Percentiles rank a stretch among this genome's conserved stretches.
These are phyloP conservation scores for Polytrichum commune DNA, from an alignment of 225 moss, liverwort and hornwort genomes.

Conservation along the genomic window DNA sequence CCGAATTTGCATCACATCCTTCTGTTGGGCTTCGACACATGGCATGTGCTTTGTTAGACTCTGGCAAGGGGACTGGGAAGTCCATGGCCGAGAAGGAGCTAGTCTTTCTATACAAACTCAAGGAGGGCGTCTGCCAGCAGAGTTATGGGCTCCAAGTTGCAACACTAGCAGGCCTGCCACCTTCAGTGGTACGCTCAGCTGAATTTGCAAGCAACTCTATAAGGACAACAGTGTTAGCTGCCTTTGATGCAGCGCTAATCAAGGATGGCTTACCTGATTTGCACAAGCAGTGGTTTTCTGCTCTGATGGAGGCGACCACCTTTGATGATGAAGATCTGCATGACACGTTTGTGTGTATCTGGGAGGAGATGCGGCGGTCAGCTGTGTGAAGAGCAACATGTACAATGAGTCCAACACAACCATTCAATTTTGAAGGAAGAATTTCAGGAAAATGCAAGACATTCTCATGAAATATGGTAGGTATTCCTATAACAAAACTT, in stretches of 20 bases:
- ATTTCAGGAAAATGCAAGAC: no score
- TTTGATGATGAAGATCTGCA: slow-evolving; percentile 37
- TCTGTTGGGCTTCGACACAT: slow-evolving; percentile 73
- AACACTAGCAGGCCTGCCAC: slow-evolving; percentile 73
- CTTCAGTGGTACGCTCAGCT: slow-evolving; percentile 62
- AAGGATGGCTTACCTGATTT: slow-evolving; percentile 51
- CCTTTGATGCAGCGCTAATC: slow-evolving; percentile 46
- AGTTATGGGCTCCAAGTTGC: slow-evolving; percentile 95
- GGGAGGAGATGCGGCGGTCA: slow-evolving; percentile 55
- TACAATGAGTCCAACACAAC: no score
- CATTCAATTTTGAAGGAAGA: no score
- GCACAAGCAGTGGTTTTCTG: slow-evolving; percentile 52
- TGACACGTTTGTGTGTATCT: slow-evolving; percentile 46
- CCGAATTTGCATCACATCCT: slow-evolving; percentile 68
- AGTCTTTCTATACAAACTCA: slow-evolving; percentile 82
- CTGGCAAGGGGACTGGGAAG: slow-evolving; percentile 18
- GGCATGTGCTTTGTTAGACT: slow-evolving; percentile 66
- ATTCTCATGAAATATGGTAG: no score
- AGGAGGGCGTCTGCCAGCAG: slow-evolving; percentile 76
- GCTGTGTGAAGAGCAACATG: slow-evolving; percentile 27
- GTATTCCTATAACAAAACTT: no score
- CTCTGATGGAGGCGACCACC: slow-evolving; percentile 35
- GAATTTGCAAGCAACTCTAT: slow-evolving; percentile 46
- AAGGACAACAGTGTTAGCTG: slow-evolving; percentile 33
- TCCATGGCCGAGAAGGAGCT: slow-evolving; percentile 59